phyloP scores from a whole-genome alignment of 2,329 filamentous ascomycete species.

The Fusarium euwallaceae region DNA sequence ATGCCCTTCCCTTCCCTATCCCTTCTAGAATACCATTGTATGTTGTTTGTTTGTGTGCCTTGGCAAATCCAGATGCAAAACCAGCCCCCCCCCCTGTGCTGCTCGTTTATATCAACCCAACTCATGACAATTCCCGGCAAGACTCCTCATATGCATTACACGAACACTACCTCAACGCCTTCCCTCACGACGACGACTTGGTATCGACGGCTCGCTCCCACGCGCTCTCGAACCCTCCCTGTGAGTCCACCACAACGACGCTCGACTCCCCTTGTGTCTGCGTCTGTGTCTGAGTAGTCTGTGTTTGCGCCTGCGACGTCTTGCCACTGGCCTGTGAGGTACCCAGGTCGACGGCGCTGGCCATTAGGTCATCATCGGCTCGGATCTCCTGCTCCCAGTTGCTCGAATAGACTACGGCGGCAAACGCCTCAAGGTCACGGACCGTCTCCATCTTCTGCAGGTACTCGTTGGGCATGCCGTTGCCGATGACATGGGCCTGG shows the following conservation, averaged over 20 bases:
- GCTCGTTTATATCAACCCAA: conserved; percentile 22
- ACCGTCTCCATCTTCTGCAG: conserved; percentile 82
- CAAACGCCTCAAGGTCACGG: conserved; percentile 83
- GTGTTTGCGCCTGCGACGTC: conserved; percentile 32
- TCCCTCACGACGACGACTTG: conserved; percentile 29
- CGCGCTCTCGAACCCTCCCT: conserved; percentile 72
- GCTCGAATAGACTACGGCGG: conserved; percentile 87
- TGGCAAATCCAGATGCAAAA: conserved; percentile 32
- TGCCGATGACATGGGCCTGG: conserved; percentile 90
- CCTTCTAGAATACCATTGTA: conserved; percentile 27
- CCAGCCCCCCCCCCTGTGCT: conserved; percentile 13
- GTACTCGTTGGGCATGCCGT: conserved; percentile 79
- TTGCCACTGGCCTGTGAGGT: conserved; percentile 34
- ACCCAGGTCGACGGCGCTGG: conserved; percentile 53
- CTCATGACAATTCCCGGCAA: conserved; percentile 23
- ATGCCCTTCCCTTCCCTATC: conserved; percentile 1
- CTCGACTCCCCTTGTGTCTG: conserved; percentile 59
- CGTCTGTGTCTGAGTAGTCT: conserved; percentile 31
- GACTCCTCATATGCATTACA: conserved; percentile 36
- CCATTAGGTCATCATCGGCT: conserved; percentile 58
- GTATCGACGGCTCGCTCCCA: conserved; percentile 72
- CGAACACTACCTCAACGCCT: conserved; percentile 13
- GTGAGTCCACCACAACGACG: conserved; percentile 65
- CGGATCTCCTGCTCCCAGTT: conserved; percentile 80
- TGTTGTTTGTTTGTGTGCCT: conserved; percentile 24